Evolutionary conservation across 2,329 filamentous ascomycete genomes (phyloP).

Genomic region (Scedosporium boydii): DNA sequence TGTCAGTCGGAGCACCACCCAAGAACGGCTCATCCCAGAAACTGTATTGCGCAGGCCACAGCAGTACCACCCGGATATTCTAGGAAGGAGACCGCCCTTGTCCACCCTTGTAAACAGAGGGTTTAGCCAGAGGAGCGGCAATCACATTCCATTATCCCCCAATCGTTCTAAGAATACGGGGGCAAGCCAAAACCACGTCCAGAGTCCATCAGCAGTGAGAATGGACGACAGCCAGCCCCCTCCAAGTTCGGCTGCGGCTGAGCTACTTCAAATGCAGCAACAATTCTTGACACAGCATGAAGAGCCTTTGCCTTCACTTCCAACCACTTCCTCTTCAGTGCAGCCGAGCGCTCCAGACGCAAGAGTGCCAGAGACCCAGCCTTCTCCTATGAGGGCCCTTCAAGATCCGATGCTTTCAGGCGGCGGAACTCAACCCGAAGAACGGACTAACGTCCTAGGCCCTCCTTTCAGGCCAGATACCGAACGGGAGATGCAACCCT

Average conservation of each 20-base stretch:
- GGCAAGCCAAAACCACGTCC: background rate
- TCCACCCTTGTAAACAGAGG: background rate
- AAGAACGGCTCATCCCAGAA: slow-evolving; percentile 10
- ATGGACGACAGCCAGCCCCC: background rate
- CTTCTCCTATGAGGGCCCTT: background rate
- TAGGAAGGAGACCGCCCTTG: background rate
- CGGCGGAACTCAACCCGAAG: background rate
- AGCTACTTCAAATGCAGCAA: background rate
- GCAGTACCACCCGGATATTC: background rate
- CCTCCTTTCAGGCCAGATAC: background rate
- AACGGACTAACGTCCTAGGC: background rate
- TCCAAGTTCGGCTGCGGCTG: background rate
- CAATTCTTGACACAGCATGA: background rate
- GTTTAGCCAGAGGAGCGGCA: background rate
- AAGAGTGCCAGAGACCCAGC: background rate
- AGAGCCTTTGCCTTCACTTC: background rate
- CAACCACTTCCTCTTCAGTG: background rate
- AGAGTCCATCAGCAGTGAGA: background rate
- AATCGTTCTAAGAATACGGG: background rate
- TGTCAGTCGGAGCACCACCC: background rate
- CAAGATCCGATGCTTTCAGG: background rate
- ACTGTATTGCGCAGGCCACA: slow-evolving; percentile 9
- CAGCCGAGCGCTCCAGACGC: background rate
- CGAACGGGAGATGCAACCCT: background rate
- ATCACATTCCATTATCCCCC: background rate